Evolutionary conservation across 805 yeast species (phyloP).

Genomic region (Crinitomyces ghanaensis): DNA sequence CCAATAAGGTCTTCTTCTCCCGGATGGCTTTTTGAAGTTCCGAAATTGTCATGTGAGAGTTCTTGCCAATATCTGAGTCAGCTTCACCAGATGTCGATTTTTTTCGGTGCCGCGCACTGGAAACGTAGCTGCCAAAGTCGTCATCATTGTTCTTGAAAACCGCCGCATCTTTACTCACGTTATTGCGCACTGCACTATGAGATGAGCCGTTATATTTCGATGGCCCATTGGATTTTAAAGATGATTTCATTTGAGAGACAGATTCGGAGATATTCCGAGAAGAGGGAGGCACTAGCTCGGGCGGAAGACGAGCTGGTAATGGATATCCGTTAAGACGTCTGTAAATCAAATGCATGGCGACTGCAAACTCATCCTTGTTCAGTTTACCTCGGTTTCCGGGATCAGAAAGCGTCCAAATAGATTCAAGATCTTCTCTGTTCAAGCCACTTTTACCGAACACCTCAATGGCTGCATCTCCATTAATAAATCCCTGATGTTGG

Average conservation of each 20-base stretch:
- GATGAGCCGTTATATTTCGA: slow-evolving; percentile 24
- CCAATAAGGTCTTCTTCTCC: slow-evolving; percentile 60
- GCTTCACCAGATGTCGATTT: slow-evolving; percentile 23
- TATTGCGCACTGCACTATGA: too few species aligned
- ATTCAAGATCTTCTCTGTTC: slow-evolving; percentile 71
- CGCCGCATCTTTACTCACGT: slow-evolving; percentile 42
- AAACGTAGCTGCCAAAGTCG: slow-evolving; percentile 45
- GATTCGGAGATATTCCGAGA: slow-evolving; percentile 62
- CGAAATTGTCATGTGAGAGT: slow-evolving; percentile 30
- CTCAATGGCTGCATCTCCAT: slow-evolving; percentile 71
- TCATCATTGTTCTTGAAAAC: slow-evolving; percentile 66
- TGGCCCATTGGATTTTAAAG: slow-evolving; percentile 28
- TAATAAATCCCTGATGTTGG: slow-evolving; percentile 51
- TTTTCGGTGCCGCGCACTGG: slow-evolving; percentile 46
- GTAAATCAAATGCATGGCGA: slow-evolving; percentile 95
- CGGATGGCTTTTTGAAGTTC: slow-evolving; percentile 53
- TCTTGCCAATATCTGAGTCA: background rate
- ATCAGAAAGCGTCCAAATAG: slow-evolving; percentile 86
- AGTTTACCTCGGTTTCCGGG: slow-evolving; percentile 71
- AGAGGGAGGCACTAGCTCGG: slow-evolving; percentile 83
- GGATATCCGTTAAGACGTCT: slow-evolving; percentile 80
- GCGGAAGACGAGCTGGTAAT: slow-evolving; percentile 74
- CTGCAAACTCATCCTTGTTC: slow-evolving; percentile 83
- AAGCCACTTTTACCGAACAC: slow-evolving; percentile 89
- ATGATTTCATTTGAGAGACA: slow-evolving; percentile 57